Evolutionary conservation across 2,329 filamentous ascomycete genomes (phyloP).

Genomic region (Colletotrichum eleusines): DNA sequence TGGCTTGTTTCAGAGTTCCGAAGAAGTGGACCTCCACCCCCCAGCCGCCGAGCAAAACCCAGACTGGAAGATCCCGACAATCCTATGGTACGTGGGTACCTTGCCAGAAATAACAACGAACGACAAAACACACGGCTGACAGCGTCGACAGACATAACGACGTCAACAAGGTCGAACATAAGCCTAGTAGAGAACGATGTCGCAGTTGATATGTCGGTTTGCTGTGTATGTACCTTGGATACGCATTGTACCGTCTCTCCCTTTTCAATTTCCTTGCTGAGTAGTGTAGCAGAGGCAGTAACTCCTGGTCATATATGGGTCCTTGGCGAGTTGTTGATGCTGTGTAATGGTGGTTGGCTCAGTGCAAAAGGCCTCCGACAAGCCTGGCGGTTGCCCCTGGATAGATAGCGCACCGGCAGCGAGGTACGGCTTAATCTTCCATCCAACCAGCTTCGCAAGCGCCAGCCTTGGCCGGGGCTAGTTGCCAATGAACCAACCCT

Average conservation of each 20-base stretch:
- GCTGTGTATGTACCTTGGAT: background rate
- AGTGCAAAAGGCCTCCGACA: background rate
- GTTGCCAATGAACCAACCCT: background rate
- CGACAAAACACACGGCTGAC: background rate
- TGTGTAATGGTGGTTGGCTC: background rate
- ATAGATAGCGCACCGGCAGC: constrained; percentile 7
- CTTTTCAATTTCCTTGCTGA: background rate
- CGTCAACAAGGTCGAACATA: background rate
- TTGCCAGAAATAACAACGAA: too few relatives aligned
- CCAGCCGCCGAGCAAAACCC: background rate
- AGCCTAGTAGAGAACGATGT: background rate
- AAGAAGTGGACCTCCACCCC: background rate
- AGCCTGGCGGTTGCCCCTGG: constrained; percentile 19
- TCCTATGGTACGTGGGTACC: background rate
- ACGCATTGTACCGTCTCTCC: background rate
- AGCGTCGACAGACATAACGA: background rate
- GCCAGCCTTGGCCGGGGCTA: constrained; percentile 18
- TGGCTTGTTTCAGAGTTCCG: constrained; percentile 38
- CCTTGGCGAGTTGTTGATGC: background rate
- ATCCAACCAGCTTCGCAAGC: constrained; percentile 26
- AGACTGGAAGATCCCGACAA: background rate
- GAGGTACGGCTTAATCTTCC: constrained; percentile 6
- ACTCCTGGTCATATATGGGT: background rate
- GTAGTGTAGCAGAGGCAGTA: background rate
- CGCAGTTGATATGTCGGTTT: too few relatives aligned